Conservation (phyloP, 495 filamentous ascomycete species). For the Aspergillus leporis region DNA sequence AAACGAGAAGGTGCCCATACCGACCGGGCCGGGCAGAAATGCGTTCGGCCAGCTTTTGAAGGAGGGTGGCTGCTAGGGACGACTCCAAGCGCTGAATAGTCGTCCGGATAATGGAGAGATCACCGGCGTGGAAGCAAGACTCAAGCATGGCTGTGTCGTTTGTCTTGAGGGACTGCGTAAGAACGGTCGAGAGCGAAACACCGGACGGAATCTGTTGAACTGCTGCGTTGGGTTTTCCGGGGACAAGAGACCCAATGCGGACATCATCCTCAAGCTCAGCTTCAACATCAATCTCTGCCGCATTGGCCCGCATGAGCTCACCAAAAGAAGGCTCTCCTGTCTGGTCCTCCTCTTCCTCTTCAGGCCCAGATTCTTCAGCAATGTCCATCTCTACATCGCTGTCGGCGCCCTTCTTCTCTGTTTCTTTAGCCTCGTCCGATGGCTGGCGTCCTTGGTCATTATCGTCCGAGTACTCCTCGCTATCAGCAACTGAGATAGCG, state of each 20-base stretch:
- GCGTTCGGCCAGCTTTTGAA: constrained; percentile 82
- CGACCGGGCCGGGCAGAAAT: constrained; percentile 85
- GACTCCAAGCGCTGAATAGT: constrained; percentile 92
- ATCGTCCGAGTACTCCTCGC: constrained; percentile 42
- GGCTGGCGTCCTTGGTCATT: constrained; percentile 41
- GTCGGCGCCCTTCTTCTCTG: constrained; percentile 30
- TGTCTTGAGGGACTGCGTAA: constrained; percentile 88
- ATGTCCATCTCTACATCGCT: constrained; percentile 49
- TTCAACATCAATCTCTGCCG: constrained; percentile 76
- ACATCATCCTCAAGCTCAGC: constrained; percentile 49
- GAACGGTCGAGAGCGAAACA: constrained; percentile 81
- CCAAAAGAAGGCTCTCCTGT: constrained; percentile 78
- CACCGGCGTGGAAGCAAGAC: constrained; percentile 80
- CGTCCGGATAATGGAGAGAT: constrained; percentile 71
- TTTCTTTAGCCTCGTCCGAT: constrained; percentile 34
- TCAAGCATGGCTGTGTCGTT: constrained; percentile 87
- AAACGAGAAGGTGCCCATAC: constrained; percentile 87
- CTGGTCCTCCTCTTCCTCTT: constrained; percentile 48
- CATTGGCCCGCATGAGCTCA: constrained; percentile 74
- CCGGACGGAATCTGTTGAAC: constrained; percentile 64
- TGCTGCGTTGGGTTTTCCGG: constrained; percentile 38
- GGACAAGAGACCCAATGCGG: constrained; percentile 38
- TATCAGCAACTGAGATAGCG: constrained; percentile 35
- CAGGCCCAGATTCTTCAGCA: constrained; percentile 35
- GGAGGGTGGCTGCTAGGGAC: constrained; percentile 69